Conservation (phyloP, 73 alveolate species). For the Effrenium voratum region DNA sequence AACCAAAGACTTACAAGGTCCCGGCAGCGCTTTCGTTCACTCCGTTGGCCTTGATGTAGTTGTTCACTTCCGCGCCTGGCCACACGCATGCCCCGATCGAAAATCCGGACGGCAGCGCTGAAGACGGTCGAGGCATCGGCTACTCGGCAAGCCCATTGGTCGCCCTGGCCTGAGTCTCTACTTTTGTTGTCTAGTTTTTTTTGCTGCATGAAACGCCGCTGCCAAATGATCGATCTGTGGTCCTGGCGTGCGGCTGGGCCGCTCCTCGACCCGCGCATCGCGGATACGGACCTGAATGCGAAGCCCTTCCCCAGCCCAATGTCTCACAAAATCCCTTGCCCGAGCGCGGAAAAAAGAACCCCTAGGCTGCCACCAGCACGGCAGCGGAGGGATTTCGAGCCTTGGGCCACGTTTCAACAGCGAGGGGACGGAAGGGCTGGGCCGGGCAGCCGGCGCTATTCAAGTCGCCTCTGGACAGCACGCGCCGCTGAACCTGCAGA, state of each 20-base stretch:
- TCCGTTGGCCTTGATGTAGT: constrained; percentile 85
- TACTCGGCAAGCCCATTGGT: constrained; percentile 92
- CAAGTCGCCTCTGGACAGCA: constrained; percentile 73
- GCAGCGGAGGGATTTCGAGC: constrained; percentile 93
- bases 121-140: not conserved
- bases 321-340: not conserved
- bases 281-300: constrained; percentile 71
- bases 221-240: not conserved
- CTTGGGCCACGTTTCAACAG: not conserved
- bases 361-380: constrained; percentile 51
- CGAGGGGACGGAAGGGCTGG: not conserved
- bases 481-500: constrained; percentile 76
- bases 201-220: too few species aligned
- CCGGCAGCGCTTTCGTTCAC: constrained; percentile 66
- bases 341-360: not conserved
- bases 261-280: constrained; percentile 85
- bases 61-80: constrained; percentile 78
- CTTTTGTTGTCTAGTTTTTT: too few species aligned
- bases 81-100: not conserved
- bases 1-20: too few species aligned
- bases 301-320: not conserved
- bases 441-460: constrained; percentile 4
- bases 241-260: constrained; percentile 35
- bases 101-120: not conserved
- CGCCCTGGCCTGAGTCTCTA: too few species aligned